A percentile compares a stretch with the other conserved stretches of the same genome.
Evolutionary conservation across 352 stramenopile species (phyloP).

Genomic region (Phytophthora quininea): DNA sequence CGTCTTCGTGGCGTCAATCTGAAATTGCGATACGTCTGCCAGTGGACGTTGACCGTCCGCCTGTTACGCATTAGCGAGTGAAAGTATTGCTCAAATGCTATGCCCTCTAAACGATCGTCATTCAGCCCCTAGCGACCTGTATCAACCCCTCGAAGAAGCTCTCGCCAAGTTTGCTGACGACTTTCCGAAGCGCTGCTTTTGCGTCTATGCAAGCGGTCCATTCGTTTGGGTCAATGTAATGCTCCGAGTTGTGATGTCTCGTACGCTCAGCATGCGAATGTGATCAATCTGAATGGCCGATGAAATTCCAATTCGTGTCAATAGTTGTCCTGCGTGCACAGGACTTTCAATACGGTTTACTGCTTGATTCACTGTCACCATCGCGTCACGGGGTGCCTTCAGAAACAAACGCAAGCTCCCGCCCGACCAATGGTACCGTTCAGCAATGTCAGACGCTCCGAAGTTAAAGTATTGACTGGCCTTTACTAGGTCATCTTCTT

Average conservation of each 20-base stretch:
- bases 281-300: not conserved
- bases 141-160: conserved; percentile 8
- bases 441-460: not conserved
- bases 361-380: not conserved
- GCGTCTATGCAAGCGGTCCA: too few species aligned
- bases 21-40: conserved; percentile 4
- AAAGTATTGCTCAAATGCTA: conserved; percentile 20
- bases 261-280: conserved; percentile 1
- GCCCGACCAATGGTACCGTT: conserved; percentile 11
- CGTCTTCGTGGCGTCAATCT: not conserved
- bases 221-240: too few species aligned
- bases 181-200: not conserved
- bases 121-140: conserved; percentile 9
- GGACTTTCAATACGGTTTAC: not conserved
- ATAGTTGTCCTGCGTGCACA: not conserved
- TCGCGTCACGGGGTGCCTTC: not conserved
- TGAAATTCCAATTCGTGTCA: not conserved
- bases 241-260: too few species aligned
- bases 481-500: conserved; percentile 1
- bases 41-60: not conserved
- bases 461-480: not conserved
- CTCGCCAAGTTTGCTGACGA: not conserved
- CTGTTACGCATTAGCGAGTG: conserved; percentile 9
- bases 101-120: conserved; percentile 20
- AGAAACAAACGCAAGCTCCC: conserved; percentile 15